A percentile compares a stretch with the other conserved stretches of the same genome.
These are phyloP conservation scores for Clonostachys rosea DNA, from an alignment of 2,329 filamentous ascomycete species.

Conservation along the genomic window DNA sequence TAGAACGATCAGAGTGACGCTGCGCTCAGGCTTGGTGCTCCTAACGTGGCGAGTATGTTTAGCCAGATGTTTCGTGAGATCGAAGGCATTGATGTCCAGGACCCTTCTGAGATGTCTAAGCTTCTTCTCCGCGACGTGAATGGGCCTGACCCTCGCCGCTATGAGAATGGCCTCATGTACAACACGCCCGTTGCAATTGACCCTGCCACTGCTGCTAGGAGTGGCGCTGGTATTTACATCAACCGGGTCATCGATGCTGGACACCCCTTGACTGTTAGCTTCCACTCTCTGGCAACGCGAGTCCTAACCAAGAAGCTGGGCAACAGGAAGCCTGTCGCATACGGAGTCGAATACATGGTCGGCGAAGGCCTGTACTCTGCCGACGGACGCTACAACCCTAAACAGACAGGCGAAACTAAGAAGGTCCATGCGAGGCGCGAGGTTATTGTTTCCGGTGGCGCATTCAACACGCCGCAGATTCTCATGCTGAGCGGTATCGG, in stretches of 20 bases:
- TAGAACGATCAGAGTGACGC: too few species aligned
- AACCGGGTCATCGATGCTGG: background rate
- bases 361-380: slow-evolving; percentile 32
- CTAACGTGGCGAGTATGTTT: background rate
- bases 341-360: slow-evolving; percentile 24
- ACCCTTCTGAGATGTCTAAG: slow-evolving; percentile 3
- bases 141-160: slow-evolving; percentile 11
- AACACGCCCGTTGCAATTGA: background rate
- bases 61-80: slow-evolving; percentile 2
- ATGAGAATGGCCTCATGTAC: slow-evolving; percentile 9
- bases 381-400: slow-evolving; percentile 9
- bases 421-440: slow-evolving; percentile 15
- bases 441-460: slow-evolving; percentile 26
- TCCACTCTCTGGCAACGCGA: slow-evolving; percentile 21
- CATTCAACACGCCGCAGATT: slow-evolving; percentile 26
- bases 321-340: slow-evolving; percentile 5
- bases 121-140: slow-evolving; percentile 23
- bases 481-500: slow-evolving; percentile 29
- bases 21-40: too few species aligned
- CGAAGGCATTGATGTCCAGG: slow-evolving; percentile 1
- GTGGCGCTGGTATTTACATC: slow-evolving; percentile 1
- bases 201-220: background rate
- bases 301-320: slow-evolving; percentile 17
- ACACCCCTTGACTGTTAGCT: slow-evolving; percentile 5
- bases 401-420: slow-evolving; percentile 3